phyloP scores from a whole-genome alignment of 2,329 filamentous ascomycete genomes.

The Sclerotiophoma versabilis region DNA sequence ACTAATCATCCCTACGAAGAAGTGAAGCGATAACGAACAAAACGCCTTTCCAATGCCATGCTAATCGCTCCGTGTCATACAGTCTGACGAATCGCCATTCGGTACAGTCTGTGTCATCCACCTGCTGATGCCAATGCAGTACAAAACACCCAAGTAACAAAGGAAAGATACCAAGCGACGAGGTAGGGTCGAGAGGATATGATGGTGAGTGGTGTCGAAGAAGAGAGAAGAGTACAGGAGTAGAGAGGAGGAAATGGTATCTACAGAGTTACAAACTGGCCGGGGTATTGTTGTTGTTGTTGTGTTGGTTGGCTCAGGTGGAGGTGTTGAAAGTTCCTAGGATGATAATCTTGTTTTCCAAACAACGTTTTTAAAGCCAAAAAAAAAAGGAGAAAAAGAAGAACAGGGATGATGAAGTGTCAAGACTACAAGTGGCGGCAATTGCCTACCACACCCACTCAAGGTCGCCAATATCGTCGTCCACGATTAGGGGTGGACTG shows the following conservation, averaged over 20 bases:
- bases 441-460: slow-evolving; percentile 95
- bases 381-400: slow-evolving; percentile 31
- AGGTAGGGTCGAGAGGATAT: slow-evolving; percentile 29
- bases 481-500: slow-evolving; percentile 28
- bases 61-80: slow-evolving; percentile 21
- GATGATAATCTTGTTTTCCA: slow-evolving; percentile 36
- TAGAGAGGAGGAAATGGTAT: slow-evolving; percentile 48
- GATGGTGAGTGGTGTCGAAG: slow-evolving; percentile 19
- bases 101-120: slow-evolving; percentile 18
- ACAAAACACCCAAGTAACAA: slow-evolving; percentile 38
- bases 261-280: slow-evolving; percentile 49
- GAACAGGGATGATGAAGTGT: slow-evolving; percentile 48
- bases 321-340: slow-evolving; percentile 25
- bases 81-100: slow-evolving; percentile 22
- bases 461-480: slow-evolving; percentile 78
- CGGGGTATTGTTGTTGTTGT: slow-evolving; percentile 26
- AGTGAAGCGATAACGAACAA: slow-evolving; percentile 27
- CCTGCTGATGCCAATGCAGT: slow-evolving; percentile 28
- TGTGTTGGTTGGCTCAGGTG: slow-evolving; percentile 20
- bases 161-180: slow-evolving; percentile 45
- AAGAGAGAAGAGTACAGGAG: slow-evolving; percentile 23
- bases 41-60: slow-evolving; percentile 20
- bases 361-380: slow-evolving; percentile 28
- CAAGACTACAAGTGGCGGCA: slow-evolving; percentile 67
- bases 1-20: slow-evolving; percentile 47